Evolutionary conservation across 2,329 filamentous ascomycete species (phyloP).

Genomic region (Cercospora canescens): DNA sequence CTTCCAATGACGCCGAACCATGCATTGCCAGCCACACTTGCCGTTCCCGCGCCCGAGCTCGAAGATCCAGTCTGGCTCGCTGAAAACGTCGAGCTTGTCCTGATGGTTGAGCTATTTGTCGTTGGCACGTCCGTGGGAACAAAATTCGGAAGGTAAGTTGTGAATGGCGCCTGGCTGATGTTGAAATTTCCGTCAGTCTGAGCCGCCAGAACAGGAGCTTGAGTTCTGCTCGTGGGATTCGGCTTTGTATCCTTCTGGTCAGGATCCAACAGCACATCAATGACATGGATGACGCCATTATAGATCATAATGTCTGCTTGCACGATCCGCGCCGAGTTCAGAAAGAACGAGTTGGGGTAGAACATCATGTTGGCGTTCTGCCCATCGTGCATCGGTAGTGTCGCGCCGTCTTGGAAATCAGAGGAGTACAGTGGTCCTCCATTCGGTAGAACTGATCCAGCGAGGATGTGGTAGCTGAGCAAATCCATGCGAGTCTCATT

Average conservation of each 20-base stretch:
- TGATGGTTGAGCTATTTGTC: background rate
- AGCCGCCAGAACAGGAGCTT: conserved; percentile 36
- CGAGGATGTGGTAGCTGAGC: conserved; percentile 40
- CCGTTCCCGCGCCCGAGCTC: background rate
- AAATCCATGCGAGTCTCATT: conserved; percentile 32
- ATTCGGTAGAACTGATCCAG: conserved; percentile 14
- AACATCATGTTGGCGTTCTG: conserved; percentile 47
- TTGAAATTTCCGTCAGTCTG: conserved; percentile 11
- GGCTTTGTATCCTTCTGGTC: conserved; percentile 39
- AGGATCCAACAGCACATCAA: conserved; percentile 52
- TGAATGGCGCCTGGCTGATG: conserved; percentile 20
- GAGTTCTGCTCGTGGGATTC: conserved; percentile 39
- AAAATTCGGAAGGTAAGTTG: conserved; percentile 20
- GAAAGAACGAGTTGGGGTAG: conserved; percentile 44
- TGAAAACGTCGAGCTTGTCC: background rate
- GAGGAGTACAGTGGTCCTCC: conserved; percentile 33
- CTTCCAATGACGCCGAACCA: background rate
- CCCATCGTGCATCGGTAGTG: conserved; percentile 28
- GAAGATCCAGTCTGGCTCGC: background rate
- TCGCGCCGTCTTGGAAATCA: conserved; percentile 32
- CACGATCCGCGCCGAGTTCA: conserved; percentile 56
- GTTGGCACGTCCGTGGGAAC: conserved; percentile 14
- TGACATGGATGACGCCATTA: conserved; percentile 60
- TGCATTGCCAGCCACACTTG: background rate
- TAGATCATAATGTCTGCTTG: conserved; percentile 51